A percentile compares a stretch with the other conserved stretches of the same genome.
These are phyloP conservation scores for Metschnikowia peoriensis DNA, from an alignment of 805 yeast genomes.

Conservation along the genomic window DNA sequence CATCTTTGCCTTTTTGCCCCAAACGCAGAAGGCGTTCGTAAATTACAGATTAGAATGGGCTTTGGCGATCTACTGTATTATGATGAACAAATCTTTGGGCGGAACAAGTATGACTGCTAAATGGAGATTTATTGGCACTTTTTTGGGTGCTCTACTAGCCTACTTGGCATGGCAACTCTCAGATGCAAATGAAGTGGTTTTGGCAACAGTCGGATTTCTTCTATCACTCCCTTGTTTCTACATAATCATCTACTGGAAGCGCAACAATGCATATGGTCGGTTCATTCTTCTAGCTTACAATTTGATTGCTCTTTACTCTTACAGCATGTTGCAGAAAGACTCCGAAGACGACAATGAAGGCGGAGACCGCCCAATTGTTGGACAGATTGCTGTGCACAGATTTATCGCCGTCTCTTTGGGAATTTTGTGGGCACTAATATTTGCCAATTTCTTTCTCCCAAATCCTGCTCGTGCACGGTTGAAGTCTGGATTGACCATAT, in stretches of 20 bases:
- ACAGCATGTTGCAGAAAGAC: constrained; percentile 59
- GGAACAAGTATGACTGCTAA: constrained; percentile 79
- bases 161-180: constrained; percentile 56
- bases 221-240: constrained; percentile 48
- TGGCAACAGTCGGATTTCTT: constrained; percentile 50
- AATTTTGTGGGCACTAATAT: constrained; percentile 69
- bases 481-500: constrained; percentile 59
- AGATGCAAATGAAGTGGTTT: constrained; percentile 51
- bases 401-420: constrained; percentile 72
- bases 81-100: constrained; percentile 82
- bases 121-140: constrained; percentile 74
- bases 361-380: constrained; percentile 64
- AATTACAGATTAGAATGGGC: constrained; percentile 86
- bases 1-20: constrained; percentile 61
- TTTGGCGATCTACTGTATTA: constrained; percentile 73
- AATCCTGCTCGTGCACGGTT: constrained; percentile 71
- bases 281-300: constrained; percentile 75
- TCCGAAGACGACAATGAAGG: constrained; percentile 64
- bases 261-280: constrained; percentile 61
- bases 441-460: constrained; percentile 67
- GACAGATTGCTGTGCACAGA: constrained; percentile 76
- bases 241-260: constrained; percentile 68
- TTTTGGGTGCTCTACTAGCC: constrained; percentile 66
- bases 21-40: constrained; percentile 51
- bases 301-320: constrained; percentile 73